These are phyloP conservation scores for Metarhizium album DNA, from an alignment of 2,329 filamentous ascomycete genomes.

Conservation along the genomic window DNA sequence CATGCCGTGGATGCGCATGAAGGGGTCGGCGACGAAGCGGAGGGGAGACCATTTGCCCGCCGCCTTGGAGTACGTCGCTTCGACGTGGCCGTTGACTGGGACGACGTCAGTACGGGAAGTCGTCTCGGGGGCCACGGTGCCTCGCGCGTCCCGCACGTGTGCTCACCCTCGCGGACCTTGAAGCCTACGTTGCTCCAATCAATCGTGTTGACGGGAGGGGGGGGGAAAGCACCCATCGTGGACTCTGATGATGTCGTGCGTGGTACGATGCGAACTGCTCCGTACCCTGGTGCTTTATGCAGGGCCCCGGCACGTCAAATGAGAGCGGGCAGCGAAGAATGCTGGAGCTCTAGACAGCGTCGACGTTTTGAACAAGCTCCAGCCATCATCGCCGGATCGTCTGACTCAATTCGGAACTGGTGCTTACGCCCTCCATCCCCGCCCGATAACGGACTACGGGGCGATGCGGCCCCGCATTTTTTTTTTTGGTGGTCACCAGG, in stretches of 20 bases:
- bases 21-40: conserved; percentile 71
- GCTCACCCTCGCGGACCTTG: conserved; percentile 73
- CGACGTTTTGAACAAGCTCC: too few relatives aligned
- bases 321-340: too few relatives aligned
- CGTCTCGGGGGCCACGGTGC: too few relatives aligned
- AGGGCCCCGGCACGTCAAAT: not conserved
- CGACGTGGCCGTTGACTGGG: conserved; percentile 84
- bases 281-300: too few relatives aligned
- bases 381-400: too few relatives aligned
- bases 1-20: conserved; percentile 87
- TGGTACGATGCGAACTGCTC: not conserved
- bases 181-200: conserved; percentile 95
- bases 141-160: too few relatives aligned
- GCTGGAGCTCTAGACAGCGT: too few relatives aligned
- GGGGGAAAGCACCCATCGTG: conserved; percentile 53
- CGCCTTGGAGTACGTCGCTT: conserved; percentile 68
- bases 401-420: too few relatives aligned
- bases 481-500: too few relatives aligned
- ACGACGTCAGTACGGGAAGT: not conserved
- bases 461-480: not conserved
- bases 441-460: not conserved
- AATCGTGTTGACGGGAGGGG: conserved; percentile 68
- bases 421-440: too few relatives aligned
- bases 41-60: conserved; percentile 70
- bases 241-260: not conserved